A percentile compares a stretch with the other conserved stretches of the same genome.
Evolutionary conservation across 1,284 basidiomycete genomes (phyloP).

Genomic region (Austroboletus novae-zelandiae): DNA sequence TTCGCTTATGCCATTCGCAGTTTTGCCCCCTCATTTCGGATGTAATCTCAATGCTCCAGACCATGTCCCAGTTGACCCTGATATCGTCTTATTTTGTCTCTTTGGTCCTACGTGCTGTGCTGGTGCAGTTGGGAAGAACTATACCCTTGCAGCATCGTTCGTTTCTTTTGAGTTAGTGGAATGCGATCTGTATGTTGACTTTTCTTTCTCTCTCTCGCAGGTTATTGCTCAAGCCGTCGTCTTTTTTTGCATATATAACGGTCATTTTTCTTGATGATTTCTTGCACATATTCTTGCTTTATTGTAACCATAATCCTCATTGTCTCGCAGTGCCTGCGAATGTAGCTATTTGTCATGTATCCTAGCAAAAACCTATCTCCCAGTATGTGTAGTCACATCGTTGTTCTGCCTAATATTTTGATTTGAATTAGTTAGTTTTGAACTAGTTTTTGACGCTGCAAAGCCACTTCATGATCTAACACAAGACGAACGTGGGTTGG

Average conservation of each 20-base stretch:
- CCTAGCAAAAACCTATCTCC: background rate
- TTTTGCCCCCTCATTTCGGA: constrained; percentile 24
- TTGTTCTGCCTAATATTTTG: too few relatives aligned
- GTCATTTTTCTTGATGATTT: background rate
- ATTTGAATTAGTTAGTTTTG: too few relatives aligned
- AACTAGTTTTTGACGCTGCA: too few relatives aligned
- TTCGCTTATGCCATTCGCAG: constrained; percentile 11
- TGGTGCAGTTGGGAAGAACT: constrained; percentile 3
- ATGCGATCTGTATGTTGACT: background rate
- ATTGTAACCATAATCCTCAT: background rate
- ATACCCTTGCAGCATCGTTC: constrained; percentile 13
- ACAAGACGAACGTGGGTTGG: too few relatives aligned
- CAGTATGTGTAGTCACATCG: too few relatives aligned
- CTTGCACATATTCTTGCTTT: background rate
- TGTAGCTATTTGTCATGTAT: constrained; percentile 4
- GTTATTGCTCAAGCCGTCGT: background rate
- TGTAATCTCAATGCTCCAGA: constrained; percentile 16
- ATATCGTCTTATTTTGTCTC: constrained; percentile 17
- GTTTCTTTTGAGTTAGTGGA: background rate
- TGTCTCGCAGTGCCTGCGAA: constrained; percentile 8
- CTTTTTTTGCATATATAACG: constrained; percentile 8
- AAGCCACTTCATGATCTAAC: too few relatives aligned
- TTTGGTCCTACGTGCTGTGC: constrained; percentile 7
- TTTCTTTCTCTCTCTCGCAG: constrained; percentile 1
- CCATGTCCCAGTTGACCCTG: constrained; percentile 15